Conservation (phyloP, 106 monocot species). For the Allium sativum region DNA sequence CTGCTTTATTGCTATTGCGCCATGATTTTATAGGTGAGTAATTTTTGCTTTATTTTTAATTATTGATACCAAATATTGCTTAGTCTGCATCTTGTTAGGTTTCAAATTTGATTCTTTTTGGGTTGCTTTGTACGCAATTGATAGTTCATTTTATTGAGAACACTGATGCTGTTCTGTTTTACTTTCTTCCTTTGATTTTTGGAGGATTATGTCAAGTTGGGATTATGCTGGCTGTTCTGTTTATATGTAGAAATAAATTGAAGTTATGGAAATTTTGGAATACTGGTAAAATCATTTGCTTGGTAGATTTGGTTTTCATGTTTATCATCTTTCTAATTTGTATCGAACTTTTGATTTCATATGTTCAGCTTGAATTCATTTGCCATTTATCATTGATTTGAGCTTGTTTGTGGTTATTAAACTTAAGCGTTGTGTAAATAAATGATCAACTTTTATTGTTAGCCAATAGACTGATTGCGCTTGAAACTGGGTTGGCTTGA, state of each 20-base stretch:
- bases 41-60: neutral
- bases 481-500: too few species aligned
- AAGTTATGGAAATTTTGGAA: too few species aligned
- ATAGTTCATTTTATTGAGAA: neutral
- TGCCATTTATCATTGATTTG: too few species aligned
- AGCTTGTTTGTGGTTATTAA: too few species aligned
- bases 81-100: neutral
- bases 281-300: too few species aligned
- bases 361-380: too few species aligned
- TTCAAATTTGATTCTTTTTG: neutral
- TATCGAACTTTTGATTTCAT: too few species aligned
- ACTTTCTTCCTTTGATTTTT: neutral
- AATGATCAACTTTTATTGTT: too few species aligned
- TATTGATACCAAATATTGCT: constrained; percentile 1
- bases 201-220: neutral
- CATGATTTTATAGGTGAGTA: constrained; percentile 8
- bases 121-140: neutral
- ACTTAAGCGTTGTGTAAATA: too few species aligned
- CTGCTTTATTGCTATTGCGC: neutral
- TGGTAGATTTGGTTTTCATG: too few species aligned
- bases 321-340: too few species aligned
- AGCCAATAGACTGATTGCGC: too few species aligned
- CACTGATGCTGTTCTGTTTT: neutral
- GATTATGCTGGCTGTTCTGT: neutral
- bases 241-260: neutral